A percentile compares a stretch with the other conserved stretches of the same genome.
Evolutionary conservation across 2,329 filamentous ascomycete species (phyloP).

Genomic region (Diaporthe amygdali): DNA sequence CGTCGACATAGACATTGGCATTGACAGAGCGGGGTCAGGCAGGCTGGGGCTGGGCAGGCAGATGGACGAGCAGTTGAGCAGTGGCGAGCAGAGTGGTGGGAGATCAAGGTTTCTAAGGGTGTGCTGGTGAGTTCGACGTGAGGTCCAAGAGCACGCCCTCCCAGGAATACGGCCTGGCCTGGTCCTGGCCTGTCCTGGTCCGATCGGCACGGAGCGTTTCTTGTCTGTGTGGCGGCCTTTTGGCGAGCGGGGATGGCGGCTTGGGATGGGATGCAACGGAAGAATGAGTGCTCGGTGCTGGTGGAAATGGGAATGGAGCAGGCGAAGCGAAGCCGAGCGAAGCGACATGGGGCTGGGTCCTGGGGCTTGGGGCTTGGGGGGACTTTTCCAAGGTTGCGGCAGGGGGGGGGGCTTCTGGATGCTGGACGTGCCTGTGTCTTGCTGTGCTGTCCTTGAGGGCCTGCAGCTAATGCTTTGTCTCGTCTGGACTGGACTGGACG

Average conservation of each 20-base stretch:
- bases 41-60: not conserved
- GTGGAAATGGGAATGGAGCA: not conserved
- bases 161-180: not conserved
- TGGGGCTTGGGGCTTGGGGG: too few species aligned
- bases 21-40: not conserved
- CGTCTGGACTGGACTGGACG: not conserved
- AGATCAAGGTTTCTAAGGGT: not conserved
- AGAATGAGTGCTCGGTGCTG: not conserved
- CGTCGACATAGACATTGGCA: not conserved
- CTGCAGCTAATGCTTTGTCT: not conserved
- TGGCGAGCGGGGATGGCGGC: slow-evolving; percentile 14
- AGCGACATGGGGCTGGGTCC: slow-evolving; percentile 1
- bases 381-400: not conserved
- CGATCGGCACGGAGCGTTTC: slow-evolving; percentile 13
- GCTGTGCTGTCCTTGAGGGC: not conserved
- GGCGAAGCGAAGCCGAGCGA: slow-evolving; percentile 5
- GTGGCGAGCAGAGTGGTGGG: not conserved
- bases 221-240: slow-evolving; percentile 6
- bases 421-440: not conserved
- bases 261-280: not conserved
- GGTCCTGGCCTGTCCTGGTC: slow-evolving; percentile 10
- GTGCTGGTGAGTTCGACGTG: not conserved
- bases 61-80: too few species aligned
- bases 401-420: not conserved
- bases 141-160: not conserved